Evolutionary conservation across 78 protist genomes (phyloP), one percentile per base, ranked within the genome.

Genomic region (Dictyostelium capitatum): DNA sequence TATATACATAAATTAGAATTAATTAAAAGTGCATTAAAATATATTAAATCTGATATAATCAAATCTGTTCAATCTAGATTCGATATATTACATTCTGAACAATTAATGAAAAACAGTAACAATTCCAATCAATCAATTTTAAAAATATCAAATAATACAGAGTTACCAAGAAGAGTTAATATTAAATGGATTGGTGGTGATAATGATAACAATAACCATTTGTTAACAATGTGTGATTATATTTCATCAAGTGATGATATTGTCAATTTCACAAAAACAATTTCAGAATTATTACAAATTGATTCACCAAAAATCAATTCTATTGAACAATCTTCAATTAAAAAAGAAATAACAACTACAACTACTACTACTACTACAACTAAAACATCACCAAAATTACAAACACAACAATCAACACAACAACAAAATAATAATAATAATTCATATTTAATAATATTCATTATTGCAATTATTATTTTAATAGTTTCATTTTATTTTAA

Each of bases 151-250:
- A 67, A 32, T 28, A 47, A 67, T 6, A 6, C 19, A 73, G 70
- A 62, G 23, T 46, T 73, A 73, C 79, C 79, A 46, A 73, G 79
- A 73, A 73, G 56, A n/a, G 79, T 46, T 6, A 73, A 73, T 73
- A 77, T 77, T 53, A 23, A 28, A 77, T 51, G 51, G 57, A 23
- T 25, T 14, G 7, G 28, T 15, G 56, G 28, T 79, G 10, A 28
- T 6, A n/a, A n/a, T n/a, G n/a, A n/a, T n/a, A 37, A 37, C 2
- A 37, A 37, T 37, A 2, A 37, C 2, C 43, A 37, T 37, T 1
- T 2, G 2, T 10, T 56, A 20, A 19, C 83, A 41, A 77, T 77
- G 25, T 77, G 82, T 28, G 73, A 57, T 56, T 56, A 79, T 37
- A 19, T 79, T 9, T 41, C n/a, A 9, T 12, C 23, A 8, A 4